Conservation (phyloP, 176 grass and related monocot species). For the Zoysia japonica region DNA sequence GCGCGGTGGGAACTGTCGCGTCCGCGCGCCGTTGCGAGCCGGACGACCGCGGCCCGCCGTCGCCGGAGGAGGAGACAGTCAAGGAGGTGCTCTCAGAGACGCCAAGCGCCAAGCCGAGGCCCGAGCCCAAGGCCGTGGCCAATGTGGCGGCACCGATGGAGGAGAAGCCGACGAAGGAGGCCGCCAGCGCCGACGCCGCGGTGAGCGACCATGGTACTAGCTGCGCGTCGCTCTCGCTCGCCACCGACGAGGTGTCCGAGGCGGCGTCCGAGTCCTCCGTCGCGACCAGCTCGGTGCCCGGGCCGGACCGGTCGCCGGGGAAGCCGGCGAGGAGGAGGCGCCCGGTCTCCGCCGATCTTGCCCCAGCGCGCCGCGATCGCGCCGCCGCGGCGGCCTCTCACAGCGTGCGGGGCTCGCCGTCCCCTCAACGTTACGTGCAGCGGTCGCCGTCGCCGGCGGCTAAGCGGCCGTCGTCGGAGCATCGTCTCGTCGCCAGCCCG, state of each 20-base stretch:
- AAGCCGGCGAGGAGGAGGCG: constrained; percentile 47
- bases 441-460: constrained; percentile 68
- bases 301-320: constrained; percentile 48
- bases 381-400: constrained; percentile 21
- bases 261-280: constrained; percentile 52
- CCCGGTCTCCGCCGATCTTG: constrained; percentile 65
- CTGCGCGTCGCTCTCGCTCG: constrained; percentile 44
- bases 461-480: constrained; percentile 43
- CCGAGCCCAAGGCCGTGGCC: constrained; percentile 23
- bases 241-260: constrained; percentile 47
- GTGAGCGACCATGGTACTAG: constrained; percentile 49
- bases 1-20: not conserved
- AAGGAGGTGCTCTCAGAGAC: constrained; percentile 95
- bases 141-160: constrained; percentile 23
- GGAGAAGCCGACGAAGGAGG: constrained; percentile 28
- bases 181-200: constrained; percentile 14
- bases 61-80: constrained; percentile 80
- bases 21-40: constrained; percentile 1
- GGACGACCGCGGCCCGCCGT: constrained; percentile 48
- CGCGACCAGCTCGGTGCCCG: constrained; percentile 31
- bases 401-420: constrained; percentile 55
- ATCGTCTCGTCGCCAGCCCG: constrained; percentile 29
- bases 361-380: constrained; percentile 36
- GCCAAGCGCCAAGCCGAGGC: constrained; percentile 31
- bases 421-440: constrained; percentile 60